Evolutionary conservation across 208 protist species (phyloP).

Genomic region (Trypanosoma grayi): DNA sequence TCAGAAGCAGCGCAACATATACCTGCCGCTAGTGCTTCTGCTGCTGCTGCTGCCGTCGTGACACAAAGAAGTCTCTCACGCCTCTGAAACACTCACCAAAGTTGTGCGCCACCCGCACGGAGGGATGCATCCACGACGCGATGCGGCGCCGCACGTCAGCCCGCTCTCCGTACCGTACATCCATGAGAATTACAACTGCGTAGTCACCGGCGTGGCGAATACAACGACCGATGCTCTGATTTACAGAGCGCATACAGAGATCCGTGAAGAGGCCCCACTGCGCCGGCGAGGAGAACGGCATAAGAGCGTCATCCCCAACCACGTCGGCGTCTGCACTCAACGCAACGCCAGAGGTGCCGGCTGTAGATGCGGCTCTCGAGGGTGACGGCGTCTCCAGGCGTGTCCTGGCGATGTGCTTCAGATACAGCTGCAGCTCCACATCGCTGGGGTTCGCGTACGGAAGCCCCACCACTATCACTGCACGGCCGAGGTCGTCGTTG

Average conservation of each 20-base stretch:
- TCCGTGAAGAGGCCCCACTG: conserved; percentile 88
- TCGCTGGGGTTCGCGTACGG: conserved; percentile 94
- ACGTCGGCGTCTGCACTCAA: neutral
- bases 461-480: conserved; percentile 94
- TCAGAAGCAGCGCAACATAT: neutral
- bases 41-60: neutral
- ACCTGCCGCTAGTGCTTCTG: neutral
- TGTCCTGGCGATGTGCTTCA: conserved; percentile 64
- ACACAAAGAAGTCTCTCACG: conserved; percentile 58
- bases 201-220: conserved; percentile 95
- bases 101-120: conserved; percentile 27
- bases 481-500: conserved; percentile 92
- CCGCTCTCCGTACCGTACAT: conserved; percentile 82
- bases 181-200: conserved; percentile 92
- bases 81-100: conserved; percentile 78
- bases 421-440: conserved; percentile 84
- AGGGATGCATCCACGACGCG: conserved; percentile 69
- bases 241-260: conserved; percentile 95
- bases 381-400: conserved; percentile 10
- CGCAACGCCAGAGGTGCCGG: neutral
- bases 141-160: conserved; percentile 43
- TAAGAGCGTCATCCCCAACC: neutral
- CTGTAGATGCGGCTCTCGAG: neutral
- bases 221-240: conserved; percentile 95
- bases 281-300: conserved; percentile 31